Evolutionary conservation across 768 basidiomycete species (phyloP), one percentile per base, ranked within the genome.

Genomic region (Pleurotus citrinopileatus): DNA sequence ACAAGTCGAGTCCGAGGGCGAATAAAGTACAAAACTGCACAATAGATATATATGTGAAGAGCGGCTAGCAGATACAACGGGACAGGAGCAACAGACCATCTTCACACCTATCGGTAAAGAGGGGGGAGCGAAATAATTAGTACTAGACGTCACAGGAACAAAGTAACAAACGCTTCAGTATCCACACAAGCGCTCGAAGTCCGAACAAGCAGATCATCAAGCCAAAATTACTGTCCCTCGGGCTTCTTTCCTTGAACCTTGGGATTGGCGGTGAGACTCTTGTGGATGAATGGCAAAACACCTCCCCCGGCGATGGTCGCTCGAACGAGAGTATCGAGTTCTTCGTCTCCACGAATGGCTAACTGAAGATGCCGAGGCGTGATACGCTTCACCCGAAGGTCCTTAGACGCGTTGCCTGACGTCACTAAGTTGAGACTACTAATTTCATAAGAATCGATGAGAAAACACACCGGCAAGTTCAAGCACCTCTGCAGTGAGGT

Each of bases 321-420:
- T 52, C 87, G 84, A 25, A 98, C 94, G 55, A 98, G 84, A 15
- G 84, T 88, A 67, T 98, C 95, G n/a, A 98, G 86, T 65, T 98
- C 95, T 69, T 97, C 94, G 69, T 98, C 95, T 28, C 95, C 95
- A 57, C 94, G 89, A 59, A 98, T 98, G 23, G 95, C 95, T 25
- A 97, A 83, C 69, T 97, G 95, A 59, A 98, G 70, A 73, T 98
- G 95, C 61, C 95, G 87, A 15, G 95, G 95, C 0, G 93, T 96
- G 67, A 98, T 95, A 70, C 95, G 92, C 70, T 97, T 98, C 43
- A 96, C 94, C 46, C 89, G 84, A n/a, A 97, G 81, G 74, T 98
- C 95, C 66, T 97, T 96, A 2, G 94, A 96, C 25, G 95, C 95
- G 68, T 98, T 98, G 20, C 95, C 94, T 95, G 22, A 17, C 9